Conservation (phyloP, 805 yeast species). For the Candida pini region DNA sequence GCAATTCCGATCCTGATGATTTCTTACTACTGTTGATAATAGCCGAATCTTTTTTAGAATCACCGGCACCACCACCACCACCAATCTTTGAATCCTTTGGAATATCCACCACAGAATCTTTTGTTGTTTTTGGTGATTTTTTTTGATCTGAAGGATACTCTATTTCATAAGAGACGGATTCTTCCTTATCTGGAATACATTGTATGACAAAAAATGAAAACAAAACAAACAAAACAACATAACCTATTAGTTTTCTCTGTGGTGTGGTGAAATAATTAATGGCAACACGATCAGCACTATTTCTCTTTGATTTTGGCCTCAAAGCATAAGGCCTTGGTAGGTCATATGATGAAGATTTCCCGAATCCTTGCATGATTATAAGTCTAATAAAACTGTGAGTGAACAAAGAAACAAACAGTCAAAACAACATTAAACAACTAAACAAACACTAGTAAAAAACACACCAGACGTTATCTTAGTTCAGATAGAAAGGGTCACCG, state of each 20-base stretch:
- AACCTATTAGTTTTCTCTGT: slow-evolving; percentile 38
- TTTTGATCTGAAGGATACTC: slow-evolving; percentile 9
- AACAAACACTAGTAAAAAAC: too few relatives aligned
- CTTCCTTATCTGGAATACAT: slow-evolving; percentile 22
- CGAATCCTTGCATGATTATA: slow-evolving; percentile 29
- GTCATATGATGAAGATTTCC: slow-evolving; percentile 24
- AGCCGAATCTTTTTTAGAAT: too few relatives aligned
- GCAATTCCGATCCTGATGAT: too few relatives aligned
- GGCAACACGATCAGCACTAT: slow-evolving; percentile 18
- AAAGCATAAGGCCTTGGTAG: slow-evolving; percentile 41
- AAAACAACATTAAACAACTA: too few relatives aligned
- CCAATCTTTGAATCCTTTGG: too few relatives aligned
- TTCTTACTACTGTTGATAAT: too few relatives aligned
- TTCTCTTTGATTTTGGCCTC: slow-evolving; percentile 24
- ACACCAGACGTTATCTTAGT: too few relatives aligned
- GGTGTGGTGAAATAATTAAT: slow-evolving; percentile 37
- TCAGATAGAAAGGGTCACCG: too few relatives aligned
- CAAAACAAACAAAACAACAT: slow-evolving; percentile 28
- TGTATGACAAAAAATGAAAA: slow-evolving; percentile 29
- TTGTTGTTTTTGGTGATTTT: neutral
- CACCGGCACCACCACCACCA: slow-evolving; percentile 18
- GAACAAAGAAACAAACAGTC: too few relatives aligned
- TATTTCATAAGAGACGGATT: slow-evolving; percentile 16
- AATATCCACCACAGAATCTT: neutral
- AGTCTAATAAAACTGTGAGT: too few relatives aligned